Evolutionary conservation across 139 green algal species (phyloP), one percentile per base, ranked within the genome.

Genomic region (Trebouxia sp.): DNA sequence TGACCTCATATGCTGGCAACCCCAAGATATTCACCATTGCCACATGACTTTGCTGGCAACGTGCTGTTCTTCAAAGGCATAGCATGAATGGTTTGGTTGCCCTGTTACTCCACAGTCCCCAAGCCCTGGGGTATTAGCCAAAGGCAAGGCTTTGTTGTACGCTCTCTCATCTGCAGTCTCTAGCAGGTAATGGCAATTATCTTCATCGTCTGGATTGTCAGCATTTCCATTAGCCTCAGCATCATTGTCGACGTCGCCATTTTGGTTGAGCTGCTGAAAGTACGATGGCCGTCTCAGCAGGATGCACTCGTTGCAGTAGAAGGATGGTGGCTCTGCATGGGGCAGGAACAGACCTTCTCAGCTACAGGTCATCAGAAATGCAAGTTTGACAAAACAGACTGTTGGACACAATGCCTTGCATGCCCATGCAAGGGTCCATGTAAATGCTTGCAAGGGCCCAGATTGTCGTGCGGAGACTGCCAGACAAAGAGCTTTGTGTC

Each of bases 261-360:
- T 39, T 39, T 69, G 11, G 41, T 30, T 20, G 5, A 42, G 10
- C 8, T 65, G 58, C 58, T 30, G 24, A 41, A 28, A 28, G 41
- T 42, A 69, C 24, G 58, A 69, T 69, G 58, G 58, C 58, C 58
- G 58, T 30, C 30, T 69, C 58, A 69, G 28, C 58, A 42, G 39
- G 0, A 42, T 69, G 58, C 58, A 69, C 5, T 69, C 30, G 30
- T 43, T 69, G 58, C 58, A 69, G 30, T 26, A 69, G 30, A 69
- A 65, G 55, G 9, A 6, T 69, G 28, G 58, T 24, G 58, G 8
- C 24, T 69, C 58, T 69, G 58, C 58, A 69, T 38, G 1, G 41
- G 8, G 41, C 1, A 6, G 56, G 6, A 35, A 38, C 56, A 12
- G 6, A 38, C 30, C 24, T 30, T 12, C 8, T 42, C 30, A 69